phyloP scores from a whole-genome alignment of 78 protist genomes.

The Reticulomyxa filosa region DNA sequence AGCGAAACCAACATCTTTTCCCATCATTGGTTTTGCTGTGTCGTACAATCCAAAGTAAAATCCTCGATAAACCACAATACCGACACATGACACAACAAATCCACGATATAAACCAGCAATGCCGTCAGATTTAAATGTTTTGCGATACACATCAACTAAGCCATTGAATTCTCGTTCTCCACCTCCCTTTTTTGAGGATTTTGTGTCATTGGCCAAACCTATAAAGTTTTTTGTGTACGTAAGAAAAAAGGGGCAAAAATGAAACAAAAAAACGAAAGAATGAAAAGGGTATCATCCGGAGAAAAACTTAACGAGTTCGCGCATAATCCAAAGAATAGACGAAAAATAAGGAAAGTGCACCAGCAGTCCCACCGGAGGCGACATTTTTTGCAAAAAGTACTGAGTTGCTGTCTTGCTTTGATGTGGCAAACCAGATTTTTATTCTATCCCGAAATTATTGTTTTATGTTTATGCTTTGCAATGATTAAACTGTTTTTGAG shows the following conservation, averaged over 20 bases:
- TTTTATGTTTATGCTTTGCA: no score
- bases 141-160: constrained; percentile 53
- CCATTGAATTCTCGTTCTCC: constrained; percentile 77
- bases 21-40: constrained; percentile 12
- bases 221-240: neutral
- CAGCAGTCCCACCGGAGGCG: constrained; percentile 91
- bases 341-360: constrained; percentile 72
- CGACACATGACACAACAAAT: constrained; percentile 67
- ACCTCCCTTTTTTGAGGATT: constrained; percentile 42
- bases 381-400: constrained; percentile 60
- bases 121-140: constrained; percentile 42
- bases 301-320: constrained; percentile 92
- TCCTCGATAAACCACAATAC: constrained; percentile 83
- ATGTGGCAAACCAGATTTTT: no score
- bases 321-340: constrained; percentile 92
- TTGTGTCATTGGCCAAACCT: constrained; percentile 12
- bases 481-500: neutral
- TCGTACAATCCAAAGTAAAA: constrained; percentile 82
- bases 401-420: no score
- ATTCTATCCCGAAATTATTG: no score
- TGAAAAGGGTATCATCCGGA: constrained; percentile 29
- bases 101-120: constrained; percentile 77
- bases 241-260: neutral
- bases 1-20: constrained; percentile 9
- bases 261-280: neutral